Conservation (phyloP, 495 filamentous ascomycete genomes). For the Penicillium nucicola region DNA sequence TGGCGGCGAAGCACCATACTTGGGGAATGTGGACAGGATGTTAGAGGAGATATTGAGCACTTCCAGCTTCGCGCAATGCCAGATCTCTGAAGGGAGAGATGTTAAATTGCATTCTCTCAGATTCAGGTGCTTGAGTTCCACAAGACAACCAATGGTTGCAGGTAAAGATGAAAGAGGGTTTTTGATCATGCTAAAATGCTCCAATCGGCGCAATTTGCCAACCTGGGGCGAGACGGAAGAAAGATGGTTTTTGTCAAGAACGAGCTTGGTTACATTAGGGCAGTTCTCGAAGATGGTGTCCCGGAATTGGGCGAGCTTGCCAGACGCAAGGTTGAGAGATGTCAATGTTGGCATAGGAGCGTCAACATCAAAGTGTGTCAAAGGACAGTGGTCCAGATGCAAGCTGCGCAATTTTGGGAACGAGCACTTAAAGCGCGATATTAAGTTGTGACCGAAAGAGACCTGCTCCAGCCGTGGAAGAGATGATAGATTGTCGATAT, state of each 20-base stretch:
- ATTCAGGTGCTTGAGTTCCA: constrained; percentile 80
- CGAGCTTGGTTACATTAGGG: constrained; percentile 77
- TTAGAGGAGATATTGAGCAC: constrained; percentile 95
- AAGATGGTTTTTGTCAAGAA: constrained; percentile 94
- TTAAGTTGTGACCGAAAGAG: constrained; percentile 82
- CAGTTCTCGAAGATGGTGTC: constrained; percentile 87
- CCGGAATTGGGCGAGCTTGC: constrained; percentile 78
- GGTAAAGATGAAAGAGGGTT: constrained; percentile 84
- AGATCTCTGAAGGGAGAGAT: constrained; percentile 83
- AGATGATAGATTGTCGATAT: constrained; percentile 77
- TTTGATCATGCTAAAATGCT: constrained; percentile 89
- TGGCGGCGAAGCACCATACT: constrained; percentile 63
- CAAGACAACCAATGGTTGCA: constrained; percentile 77
- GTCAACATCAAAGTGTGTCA: constrained; percentile 86
- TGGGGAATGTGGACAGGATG: constrained; percentile 83
- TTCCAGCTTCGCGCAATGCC: constrained; percentile 85
- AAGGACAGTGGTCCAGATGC: constrained; percentile 84
- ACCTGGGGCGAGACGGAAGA: constrained; percentile 81
- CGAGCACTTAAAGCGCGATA: constrained; percentile 80
- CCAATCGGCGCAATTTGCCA: constrained; percentile 76
- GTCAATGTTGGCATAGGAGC: constrained; percentile 75
- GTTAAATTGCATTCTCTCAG: constrained; percentile 88
- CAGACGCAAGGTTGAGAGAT: constrained; percentile 79
- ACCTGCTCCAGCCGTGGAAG: constrained; percentile 85
- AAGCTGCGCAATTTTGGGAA: constrained; percentile 82